Base-by-base conservation (phyloP, 2,329 filamentous ascomycete species). In the Microcyclospora pomicola region DNA sequence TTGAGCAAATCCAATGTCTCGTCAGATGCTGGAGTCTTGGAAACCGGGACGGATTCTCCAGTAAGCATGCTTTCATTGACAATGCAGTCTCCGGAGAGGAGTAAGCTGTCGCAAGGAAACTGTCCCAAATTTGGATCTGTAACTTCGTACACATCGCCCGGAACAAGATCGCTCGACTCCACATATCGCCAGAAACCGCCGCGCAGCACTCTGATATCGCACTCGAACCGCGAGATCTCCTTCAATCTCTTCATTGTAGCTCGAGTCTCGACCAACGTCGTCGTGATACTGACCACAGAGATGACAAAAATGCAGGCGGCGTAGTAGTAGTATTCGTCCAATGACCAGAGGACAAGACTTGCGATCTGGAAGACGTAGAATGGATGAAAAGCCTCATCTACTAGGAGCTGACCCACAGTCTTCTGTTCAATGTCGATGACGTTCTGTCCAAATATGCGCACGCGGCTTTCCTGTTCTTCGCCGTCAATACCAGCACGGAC, bases 41-140 rank as follows among this genome's bases (percentile, higher is more conserved):
- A 94, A 1, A 98, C 88, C 2, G 91, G 92, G 4, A 98, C 87
- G 31, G 91, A 96, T 66, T 98, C 91, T 41, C 88, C 76, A 30
- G 91, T 98, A 28, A 98, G 73, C 91, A 98, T 98, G 63, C 91
- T 96, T 62, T 98, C 91, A 53, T 98, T 98, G 47, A 98, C 87
- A 45, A 98, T 96, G 53, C 87, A 95, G 61, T 98, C 92, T 31
- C 91, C 92, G 37, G 83, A 84, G 0, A 98, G 70, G 5, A 98
- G 65, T 27, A 98, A 66, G 58, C 88, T 93, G 59, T 98, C 91
- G 52, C 84, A 91, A 1, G 91, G 91, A 44, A 96, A 82, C 50
- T 93, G 83, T 3, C 75, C 75, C 16, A 98, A 67, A 12, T 80
- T 85, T 2, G 91, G 91, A 59, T 98, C 92, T 40, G 88, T 95